Conservation (phyloP, 1,284 basidiomycete species). For the Heterobasidion occidentale region DNA sequence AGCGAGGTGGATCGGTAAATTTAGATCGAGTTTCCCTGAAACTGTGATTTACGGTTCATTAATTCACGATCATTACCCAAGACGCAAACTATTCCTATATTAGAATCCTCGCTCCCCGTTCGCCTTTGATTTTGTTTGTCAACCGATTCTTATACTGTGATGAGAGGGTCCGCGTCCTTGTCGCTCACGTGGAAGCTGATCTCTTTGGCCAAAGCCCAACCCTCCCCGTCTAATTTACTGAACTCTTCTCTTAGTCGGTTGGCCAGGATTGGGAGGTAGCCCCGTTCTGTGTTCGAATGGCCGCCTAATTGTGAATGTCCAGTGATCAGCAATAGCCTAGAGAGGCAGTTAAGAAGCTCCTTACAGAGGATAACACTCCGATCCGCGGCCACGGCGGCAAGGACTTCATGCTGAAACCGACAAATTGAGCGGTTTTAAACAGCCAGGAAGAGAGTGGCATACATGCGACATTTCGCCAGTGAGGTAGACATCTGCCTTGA, state of each 20-base stretch:
- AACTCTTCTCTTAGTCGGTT: conserved; percentile 40
- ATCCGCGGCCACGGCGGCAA: conserved; percentile 67
- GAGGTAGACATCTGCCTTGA: conserved; percentile 74
- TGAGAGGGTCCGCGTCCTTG: conserved; percentile 53
- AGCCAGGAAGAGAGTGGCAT: conserved; percentile 19
- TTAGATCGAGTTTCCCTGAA: neutral
- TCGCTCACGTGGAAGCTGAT: conserved; percentile 52
- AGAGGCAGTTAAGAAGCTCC: conserved; percentile 4
- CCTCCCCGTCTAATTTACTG: conserved; percentile 13
- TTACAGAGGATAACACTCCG: conserved; percentile 74
- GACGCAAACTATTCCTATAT: neutral
- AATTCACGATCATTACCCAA: neutral
- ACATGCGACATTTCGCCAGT: conserved; percentile 93
- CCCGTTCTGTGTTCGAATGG: conserved; percentile 84
- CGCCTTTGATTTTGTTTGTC: too few species aligned
- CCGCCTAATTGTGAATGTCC: conserved; percentile 18
- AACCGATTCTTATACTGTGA: conserved; percentile 31
- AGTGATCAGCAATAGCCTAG: too few species aligned
- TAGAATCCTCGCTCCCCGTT: too few species aligned
- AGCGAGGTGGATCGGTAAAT: conserved; percentile 37
- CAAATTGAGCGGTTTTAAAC: conserved; percentile 8
- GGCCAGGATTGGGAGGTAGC: conserved; percentile 70
- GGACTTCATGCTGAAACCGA: conserved; percentile 64
- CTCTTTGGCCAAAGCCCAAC: conserved; percentile 13
- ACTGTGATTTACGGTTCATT: neutral